Evolutionary conservation across 805 yeast genomes (phyloP).

Genomic region (Komagataella mondaviorum): DNA sequence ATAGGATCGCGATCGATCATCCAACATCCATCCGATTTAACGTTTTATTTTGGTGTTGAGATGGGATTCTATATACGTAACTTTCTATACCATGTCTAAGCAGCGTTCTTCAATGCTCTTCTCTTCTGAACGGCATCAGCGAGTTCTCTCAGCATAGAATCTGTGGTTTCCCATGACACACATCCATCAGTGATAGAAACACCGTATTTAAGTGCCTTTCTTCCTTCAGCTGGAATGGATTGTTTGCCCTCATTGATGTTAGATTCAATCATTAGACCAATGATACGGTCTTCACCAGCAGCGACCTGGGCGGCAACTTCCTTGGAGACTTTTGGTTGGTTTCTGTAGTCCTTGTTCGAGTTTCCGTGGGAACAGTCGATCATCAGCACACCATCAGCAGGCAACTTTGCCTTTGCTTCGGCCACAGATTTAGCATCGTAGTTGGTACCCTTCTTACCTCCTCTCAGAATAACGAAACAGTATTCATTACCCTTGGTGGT

Average conservation of each 20-base stretch:
- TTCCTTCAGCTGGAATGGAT: slow-evolving; percentile 70
- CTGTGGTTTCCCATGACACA: slow-evolving; percentile 83
- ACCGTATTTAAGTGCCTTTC: slow-evolving; percentile 71
- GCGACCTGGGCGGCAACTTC: slow-evolving; percentile 67
- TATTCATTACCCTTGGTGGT: slow-evolving; percentile 91
- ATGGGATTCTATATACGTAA: not conserved
- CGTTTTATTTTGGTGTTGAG: not conserved
- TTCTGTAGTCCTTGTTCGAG: slow-evolving; percentile 78
- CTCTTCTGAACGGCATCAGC: slow-evolving; percentile 74
- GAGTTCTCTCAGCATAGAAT: slow-evolving; percentile 49
- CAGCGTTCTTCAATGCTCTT: slow-evolving; percentile 27
- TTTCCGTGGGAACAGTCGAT: slow-evolving; percentile 97
- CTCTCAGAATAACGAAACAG: slow-evolving; percentile 85
- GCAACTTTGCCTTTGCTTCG: slow-evolving; percentile 48
- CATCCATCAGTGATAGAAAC: slow-evolving; percentile 97
- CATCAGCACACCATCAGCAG: slow-evolving; percentile 42
- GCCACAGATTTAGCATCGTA: slow-evolving; percentile 65
- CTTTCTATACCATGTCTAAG: not conserved
- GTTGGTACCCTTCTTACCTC: slow-evolving; percentile 90
- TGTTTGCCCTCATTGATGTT: slow-evolving; percentile 90
- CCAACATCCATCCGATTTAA: not conserved
- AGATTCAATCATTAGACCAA: slow-evolving; percentile 96
- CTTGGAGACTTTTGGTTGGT: slow-evolving; percentile 84
- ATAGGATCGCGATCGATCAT: not conserved
- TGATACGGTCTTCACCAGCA: slow-evolving; percentile 59